These are phyloP conservation scores for Davidsoniella eucalypti DNA, from an alignment of 2,329 filamentous ascomycete genomes.

Conservation along the genomic window DNA sequence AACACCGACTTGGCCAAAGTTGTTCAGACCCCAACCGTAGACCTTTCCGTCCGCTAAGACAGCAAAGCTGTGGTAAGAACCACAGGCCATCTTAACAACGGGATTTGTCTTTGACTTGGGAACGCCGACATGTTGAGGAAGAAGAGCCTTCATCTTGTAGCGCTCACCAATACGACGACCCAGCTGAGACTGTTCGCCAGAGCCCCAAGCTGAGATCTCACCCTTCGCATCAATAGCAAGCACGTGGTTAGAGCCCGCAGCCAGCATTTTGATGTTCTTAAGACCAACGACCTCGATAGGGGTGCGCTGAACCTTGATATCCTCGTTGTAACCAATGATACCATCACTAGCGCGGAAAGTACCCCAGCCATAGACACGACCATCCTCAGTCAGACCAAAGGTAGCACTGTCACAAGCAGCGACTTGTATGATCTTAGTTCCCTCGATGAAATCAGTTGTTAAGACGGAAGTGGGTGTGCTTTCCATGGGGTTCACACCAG, in stretches of 20 bases:
- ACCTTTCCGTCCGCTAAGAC: constrained; percentile 54
- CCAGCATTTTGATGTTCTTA: constrained; percentile 47
- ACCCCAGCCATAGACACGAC: constrained; percentile 68
- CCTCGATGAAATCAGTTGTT: constrained; percentile 40
- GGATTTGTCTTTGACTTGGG: constrained; percentile 33
- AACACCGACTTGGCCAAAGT: constrained; percentile 64
- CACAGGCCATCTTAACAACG: constrained; percentile 39
- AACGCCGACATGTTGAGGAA: constrained; percentile 40
- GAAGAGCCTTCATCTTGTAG: constrained; percentile 44
- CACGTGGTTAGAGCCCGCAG: constrained; percentile 54
- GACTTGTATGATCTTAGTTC: constrained; percentile 45
- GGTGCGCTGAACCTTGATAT: constrained; percentile 31
- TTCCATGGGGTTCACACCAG: constrained; percentile 55
- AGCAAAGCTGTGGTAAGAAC: constrained; percentile 71
- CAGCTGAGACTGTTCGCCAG: constrained; percentile 49
- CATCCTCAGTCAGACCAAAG: constrained; percentile 60
- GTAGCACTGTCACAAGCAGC: constrained; percentile 58
- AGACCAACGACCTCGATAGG: constrained; percentile 43
- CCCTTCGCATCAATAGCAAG: constrained; percentile 50
- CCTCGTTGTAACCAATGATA: constrained; percentile 45
- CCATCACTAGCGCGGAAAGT: constrained; percentile 55
- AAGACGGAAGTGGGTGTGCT: constrained; percentile 47
- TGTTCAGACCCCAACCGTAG: constrained; percentile 76
- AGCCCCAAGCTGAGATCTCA: constrained; percentile 54
- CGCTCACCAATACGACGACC: constrained; percentile 43